Evolutionary conservation across 2,329 filamentous ascomycete genomes (phyloP), one percentile per base, ranked within the genome.

Genomic region (Hysterium pulicare): DNA sequence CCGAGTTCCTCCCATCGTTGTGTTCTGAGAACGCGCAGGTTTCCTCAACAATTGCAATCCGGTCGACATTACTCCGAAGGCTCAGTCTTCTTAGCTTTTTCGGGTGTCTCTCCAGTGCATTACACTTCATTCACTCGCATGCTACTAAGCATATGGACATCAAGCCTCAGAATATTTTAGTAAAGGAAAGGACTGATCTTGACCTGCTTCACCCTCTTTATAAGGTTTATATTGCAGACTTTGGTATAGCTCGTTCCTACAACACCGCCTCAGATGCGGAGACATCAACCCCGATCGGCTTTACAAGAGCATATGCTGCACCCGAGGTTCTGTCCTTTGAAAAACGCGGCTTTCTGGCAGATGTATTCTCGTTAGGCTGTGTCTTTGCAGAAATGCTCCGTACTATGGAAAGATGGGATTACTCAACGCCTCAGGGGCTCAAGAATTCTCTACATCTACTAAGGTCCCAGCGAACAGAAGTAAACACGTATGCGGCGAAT

Each of bases 71-170:
- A 28, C 26, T 21, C 39, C 3, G 11, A 20, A 15, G 26, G n/a
- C 22, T 33, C 16, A 28, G 22, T 15, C 31, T 16, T 11, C 32
- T n/a, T 9, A 10, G 20, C 5, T 51, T 49, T 37, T 30, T 52
- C 22, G 23, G 26, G 5, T 58, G 55, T 34, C 38, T 57, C 3
- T 26, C 41, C 2, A 31, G 34, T 22, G 51, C 50, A 5, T 17
- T 57, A 2, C 17, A 16, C 1, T 52, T 43, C 37, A 34, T 59
- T 10, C 54, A 57, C 22, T 30, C n/a, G 2, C 33, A 33, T 10
- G 22, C 40, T 17, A 46, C 48, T 7, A 57, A 53, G 33, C 55
- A 57, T 38, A 59, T 53, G 53, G 55, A 59, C 32, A 53, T 59
- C 37, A 59, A 59, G 30, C 55, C 54, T 2, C 32, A 46, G 30